These are phyloP conservation scores for Trypanosoma grayi DNA, from an alignment of 208 protist species.

Conservation along the genomic window DNA sequence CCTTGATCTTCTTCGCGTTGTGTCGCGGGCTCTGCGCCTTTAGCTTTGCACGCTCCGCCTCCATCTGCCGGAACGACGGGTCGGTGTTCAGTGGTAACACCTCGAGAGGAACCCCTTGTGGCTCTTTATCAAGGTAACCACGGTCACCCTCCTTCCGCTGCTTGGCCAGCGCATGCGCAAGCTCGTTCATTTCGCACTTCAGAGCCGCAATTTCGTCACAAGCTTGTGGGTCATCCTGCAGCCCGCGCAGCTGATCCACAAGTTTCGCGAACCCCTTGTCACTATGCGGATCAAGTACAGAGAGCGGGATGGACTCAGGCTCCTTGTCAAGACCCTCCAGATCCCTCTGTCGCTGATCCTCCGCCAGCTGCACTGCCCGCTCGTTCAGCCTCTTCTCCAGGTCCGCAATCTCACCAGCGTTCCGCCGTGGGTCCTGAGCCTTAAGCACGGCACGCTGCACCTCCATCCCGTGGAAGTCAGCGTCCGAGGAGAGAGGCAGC, in stretches of 20 bases:
- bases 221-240: slow-evolving; percentile 28
- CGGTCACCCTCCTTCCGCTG: slow-evolving; percentile 57
- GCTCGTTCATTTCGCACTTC: slow-evolving; percentile 61
- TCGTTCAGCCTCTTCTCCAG: slow-evolving; percentile 61
- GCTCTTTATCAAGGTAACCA: slow-evolving; percentile 69
- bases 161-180: slow-evolving; percentile 28
- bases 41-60: slow-evolving; percentile 49
- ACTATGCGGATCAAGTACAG: slow-evolving; percentile 47
- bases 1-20: slow-evolving; percentile 49
- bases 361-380: slow-evolving; percentile 59
- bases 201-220: slow-evolving; percentile 47
- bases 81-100: slow-evolving; percentile 53
- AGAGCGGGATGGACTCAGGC: slow-evolving; percentile 59
- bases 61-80: slow-evolving; percentile 37
- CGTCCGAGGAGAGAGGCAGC: slow-evolving; percentile 60
- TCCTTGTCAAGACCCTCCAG: slow-evolving; percentile 49
- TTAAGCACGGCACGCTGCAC: slow-evolving; percentile 59
- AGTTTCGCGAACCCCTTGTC: slow-evolving; percentile 53
- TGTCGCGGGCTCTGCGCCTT: slow-evolving; percentile 56
- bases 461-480: slow-evolving; percentile 55
- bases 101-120: slow-evolving; percentile 63
- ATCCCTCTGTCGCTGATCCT: slow-evolving; percentile 55
- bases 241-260: slow-evolving; percentile 50
- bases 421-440: slow-evolving; percentile 53
- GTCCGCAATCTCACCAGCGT: slow-evolving; percentile 62